Base-by-base conservation (phyloP, 2,329 filamentous ascomycete species). In the Nemania serpens region DNA sequence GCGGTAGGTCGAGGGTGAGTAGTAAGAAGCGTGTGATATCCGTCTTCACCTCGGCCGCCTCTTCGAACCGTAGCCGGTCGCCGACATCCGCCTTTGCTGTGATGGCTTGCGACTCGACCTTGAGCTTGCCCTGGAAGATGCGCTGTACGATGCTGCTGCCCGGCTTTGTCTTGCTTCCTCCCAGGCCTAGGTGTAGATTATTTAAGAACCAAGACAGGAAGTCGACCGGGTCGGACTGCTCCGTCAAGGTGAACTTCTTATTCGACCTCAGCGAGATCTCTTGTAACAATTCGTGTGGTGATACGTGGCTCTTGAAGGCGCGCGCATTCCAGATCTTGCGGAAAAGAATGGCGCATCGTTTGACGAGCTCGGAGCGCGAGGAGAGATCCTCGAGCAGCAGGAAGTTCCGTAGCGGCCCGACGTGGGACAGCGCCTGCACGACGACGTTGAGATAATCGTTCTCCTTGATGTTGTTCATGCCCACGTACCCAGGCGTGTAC, bases 401-500 rank as follows among this genome's bases (percentile, higher is more conserved):
- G 78, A 88, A 98, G 75, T 98, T 97, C 36, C 95, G 88, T 68
- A 99, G 81, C 3, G 95, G 94, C 18, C 88, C 81, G 25, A 98
- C 92, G 76, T 99, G 95, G 2, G 94, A 89, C 39, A 99, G 83
- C 6, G 93, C 89, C 76, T 99, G 95, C 50, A 96, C 89, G 2
- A 97, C 86, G 25, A 97, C 94, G 74, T 99, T 99, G 73, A 98
- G 84, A 78, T 99, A 99, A 80, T 99, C 95, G 78, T 99, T 99
- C 60, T 95, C 92, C 77, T 99, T 99, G 82, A 99, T 97, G 78
- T 99, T 99, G 83, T 99, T 99, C 91, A 99, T 96, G 67, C 95
- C 95, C 63, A 99, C 92, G 74, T 93, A 99, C 5, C 95, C 94
- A 18, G 95, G 95, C 67, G 89, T 89, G 77, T 99, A 99, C 74